Evolutionary conservation across 306 rosid species (phyloP).

Genomic region (Canavalia gladiata): DNA sequence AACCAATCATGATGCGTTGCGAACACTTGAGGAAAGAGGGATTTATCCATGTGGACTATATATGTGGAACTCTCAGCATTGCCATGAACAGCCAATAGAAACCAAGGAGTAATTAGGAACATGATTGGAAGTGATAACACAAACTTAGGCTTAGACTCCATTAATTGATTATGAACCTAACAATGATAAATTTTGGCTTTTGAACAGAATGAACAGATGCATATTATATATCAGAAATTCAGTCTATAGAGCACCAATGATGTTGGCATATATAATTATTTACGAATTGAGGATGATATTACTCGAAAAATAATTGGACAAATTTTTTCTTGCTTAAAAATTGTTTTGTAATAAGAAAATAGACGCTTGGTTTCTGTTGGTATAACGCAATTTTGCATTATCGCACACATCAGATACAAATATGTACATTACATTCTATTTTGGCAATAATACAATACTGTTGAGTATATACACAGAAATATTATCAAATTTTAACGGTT

Average conservation of each 20-base stretch:
- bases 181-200: conserved; percentile 22
- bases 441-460: background rate
- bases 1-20: conserved; percentile 44
- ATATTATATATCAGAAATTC: conserved; percentile 8
- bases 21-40: conserved; percentile 43
- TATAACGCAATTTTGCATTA: background rate
- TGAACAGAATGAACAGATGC: background rate
- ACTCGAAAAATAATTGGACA: background rate
- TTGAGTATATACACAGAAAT: background rate
- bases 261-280: conserved; percentile 27
- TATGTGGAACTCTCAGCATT: conserved; percentile 45
- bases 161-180: conserved; percentile 8
- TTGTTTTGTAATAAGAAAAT: conserved; percentile 8
- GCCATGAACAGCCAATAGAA: conserved; percentile 26
- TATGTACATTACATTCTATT: background rate
- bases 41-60: conserved; percentile 52
- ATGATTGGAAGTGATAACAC: conserved; percentile 16
- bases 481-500: background rate
- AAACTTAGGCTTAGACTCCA: conserved; percentile 11
- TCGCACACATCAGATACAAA: conserved; percentile 21
- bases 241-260: conserved; percentile 11
- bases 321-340: background rate
- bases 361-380: background rate
- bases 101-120: conserved; percentile 25
- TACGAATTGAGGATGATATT: background rate